Evolutionary conservation across 1,139 yeast species (phyloP), one percentile per base, ranked within the genome.

Genomic region (Entelexis sorbosivorans): DNA sequence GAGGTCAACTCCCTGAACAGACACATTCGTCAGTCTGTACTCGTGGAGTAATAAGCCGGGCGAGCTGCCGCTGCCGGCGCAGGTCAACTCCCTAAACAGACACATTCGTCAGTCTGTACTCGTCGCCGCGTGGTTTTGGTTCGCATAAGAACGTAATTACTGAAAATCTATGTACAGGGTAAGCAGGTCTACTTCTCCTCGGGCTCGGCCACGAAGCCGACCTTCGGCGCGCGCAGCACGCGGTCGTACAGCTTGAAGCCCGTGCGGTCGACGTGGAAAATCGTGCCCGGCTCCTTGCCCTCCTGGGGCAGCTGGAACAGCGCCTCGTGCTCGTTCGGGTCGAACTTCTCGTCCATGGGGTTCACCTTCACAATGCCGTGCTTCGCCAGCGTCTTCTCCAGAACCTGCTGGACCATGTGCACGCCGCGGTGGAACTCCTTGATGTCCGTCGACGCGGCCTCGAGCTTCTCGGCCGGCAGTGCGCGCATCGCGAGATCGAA

Each of bases 191-290:
- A 26, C 16, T 44, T 39, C 28, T 44, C 40, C 32, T 35, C 32
- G 28, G 50, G 50, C 45, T 54, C 56, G 35, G 48, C 85, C 60
- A 88, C 96, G 64, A 89, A 79, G 61, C 97, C 96, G 60, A 89
- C 97, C 74, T 89, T 89, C 56, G 97, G 96, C 39, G 97, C 95
- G 70, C 97, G 81, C 65, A 89, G 76, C 44, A 88, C 95, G 66
- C 96, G 78, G 60, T 83, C 79, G 69, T 88, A 88, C 64, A 87
- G 76, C 54, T 83, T 78, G 72, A 82, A 89, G 47, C 97, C 97
- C 26, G 82, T 77, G 69, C 85, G 96, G 71, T 89, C 96, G 52
- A 88, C 96, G 63, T 79, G 88, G 79, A 88, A 85, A 52, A 89
- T 86, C 35, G 96, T 83, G 55, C 96, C 96, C 36, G 96, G 86